Evolutionary conservation across 345 rosid genomes (phyloP).

Genomic region (Murraya paniculata): DNA sequence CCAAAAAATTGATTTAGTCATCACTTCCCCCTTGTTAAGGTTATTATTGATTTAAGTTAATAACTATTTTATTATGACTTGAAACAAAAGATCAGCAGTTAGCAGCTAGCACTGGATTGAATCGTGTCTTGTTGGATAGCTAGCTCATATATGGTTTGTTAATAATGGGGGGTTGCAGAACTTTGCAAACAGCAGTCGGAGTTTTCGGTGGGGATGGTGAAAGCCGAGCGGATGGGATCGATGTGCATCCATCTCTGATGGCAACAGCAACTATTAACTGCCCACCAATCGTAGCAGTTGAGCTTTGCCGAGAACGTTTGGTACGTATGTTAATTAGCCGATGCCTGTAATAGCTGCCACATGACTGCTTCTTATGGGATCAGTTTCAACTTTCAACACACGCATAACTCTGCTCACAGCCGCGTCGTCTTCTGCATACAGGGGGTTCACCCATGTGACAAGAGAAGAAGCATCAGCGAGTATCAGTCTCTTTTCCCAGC

Average conservation of each 20-base stretch:
- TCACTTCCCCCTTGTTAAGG: conserved; percentile 64
- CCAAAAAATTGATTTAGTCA: conserved; percentile 44
- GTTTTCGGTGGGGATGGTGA: conserved; percentile 51
- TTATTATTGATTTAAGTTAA: not conserved
- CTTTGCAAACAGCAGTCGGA: conserved; percentile 77
- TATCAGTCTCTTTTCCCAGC: conserved; percentile 52
- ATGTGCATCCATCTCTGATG: conserved; percentile 17
- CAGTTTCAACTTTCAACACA: too few relatives aligned
- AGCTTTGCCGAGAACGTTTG: conserved; percentile 72
- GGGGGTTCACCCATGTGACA: conserved; percentile 81
- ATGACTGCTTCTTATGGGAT: too few relatives aligned
- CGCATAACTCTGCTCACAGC: too few relatives aligned
- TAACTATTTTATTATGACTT: not conserved
- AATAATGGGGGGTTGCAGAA: conserved; percentile 29
- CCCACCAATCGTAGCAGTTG: conserved; percentile 66
- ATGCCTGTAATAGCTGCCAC: not conserved
- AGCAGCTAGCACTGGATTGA: too few relatives aligned
- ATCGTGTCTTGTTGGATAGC: too few relatives aligned
- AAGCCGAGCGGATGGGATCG: conserved; percentile 18
- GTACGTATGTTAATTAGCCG: conserved; percentile 44
- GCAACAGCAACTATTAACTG: conserved; percentile 23
- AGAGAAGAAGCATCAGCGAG: conserved; percentile 58
- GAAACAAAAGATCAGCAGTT: not conserved
- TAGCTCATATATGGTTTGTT: too few relatives aligned
- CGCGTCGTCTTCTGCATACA: conserved; percentile 14